phyloP scores from a whole-genome alignment of 2,329 filamentous ascomycete genomes.

The Fusarium papillatum region DNA sequence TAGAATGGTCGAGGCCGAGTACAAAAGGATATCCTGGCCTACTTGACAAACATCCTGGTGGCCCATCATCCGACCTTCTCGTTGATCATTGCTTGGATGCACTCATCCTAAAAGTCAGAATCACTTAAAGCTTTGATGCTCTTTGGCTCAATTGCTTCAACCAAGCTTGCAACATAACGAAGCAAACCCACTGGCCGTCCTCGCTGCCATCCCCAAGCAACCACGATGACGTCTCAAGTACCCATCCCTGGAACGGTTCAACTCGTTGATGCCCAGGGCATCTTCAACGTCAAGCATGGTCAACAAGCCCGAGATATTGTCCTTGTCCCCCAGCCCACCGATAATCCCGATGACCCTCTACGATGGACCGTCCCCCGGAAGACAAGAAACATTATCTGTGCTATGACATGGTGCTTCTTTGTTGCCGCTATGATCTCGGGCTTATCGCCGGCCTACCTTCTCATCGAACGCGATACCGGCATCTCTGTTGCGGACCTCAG shows the following conservation, averaged over 20 bases:
- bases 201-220: neutral
- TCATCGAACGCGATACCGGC: constrained; percentile 40
- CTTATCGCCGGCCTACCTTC: constrained; percentile 40
- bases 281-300: constrained; percentile 34
- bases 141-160: neutral
- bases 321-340: constrained; percentile 39
- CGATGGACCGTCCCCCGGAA: constrained; percentile 38
- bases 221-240: constrained; percentile 8
- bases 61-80: neutral
- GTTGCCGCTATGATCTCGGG: constrained; percentile 40
- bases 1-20: neutral
- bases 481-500: constrained; percentile 44
- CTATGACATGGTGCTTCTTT: constrained; percentile 44
- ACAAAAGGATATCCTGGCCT: constrained; percentile 2
- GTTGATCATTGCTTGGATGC: neutral
- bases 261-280: constrained; percentile 35
- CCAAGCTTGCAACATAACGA: neutral
- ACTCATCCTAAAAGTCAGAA: neutral
- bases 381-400: constrained; percentile 35
- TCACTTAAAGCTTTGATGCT: neutral
- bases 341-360: constrained; percentile 41
- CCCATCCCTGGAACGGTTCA: constrained; percentile 38
- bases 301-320: constrained; percentile 36
- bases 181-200: neutral
- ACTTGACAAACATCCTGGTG: neutral